These are phyloP conservation scores for Aspergillus udagawae DNA, from an alignment of 2,329 filamentous ascomycete genomes.

Conservation along the genomic window DNA sequence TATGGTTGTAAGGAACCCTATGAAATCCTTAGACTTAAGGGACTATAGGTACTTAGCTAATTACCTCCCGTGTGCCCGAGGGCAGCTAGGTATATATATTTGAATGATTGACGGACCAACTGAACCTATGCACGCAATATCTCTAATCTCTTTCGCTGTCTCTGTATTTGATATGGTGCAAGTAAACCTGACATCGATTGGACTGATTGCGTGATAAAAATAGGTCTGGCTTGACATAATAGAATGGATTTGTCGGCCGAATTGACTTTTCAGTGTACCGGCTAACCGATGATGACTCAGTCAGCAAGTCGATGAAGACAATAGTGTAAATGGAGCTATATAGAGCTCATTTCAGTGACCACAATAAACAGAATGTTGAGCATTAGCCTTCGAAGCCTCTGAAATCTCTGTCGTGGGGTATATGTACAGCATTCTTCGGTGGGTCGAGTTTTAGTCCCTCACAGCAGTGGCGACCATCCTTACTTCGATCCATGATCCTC, in stretches of 20 bases:
- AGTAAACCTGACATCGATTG: not conserved
- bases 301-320: not conserved
- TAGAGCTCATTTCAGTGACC: not conserved
- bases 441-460: not conserved
- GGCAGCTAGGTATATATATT: no score
- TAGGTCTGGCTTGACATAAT: not conserved
- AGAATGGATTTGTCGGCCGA: not conserved
- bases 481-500: not conserved
- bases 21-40: no score
- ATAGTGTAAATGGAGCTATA: not conserved
- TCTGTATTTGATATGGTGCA: not conserved
- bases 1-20: no score
- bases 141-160: not conserved
- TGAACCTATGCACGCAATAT: not conserved
- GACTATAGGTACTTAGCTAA: no score
- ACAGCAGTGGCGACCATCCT: not conserved
- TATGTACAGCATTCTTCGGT: not conserved
- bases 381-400: not conserved
- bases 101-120: not conserved
- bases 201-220: not conserved
- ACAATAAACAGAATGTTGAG: not conserved
- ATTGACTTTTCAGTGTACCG: not conserved
- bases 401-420: not conserved
- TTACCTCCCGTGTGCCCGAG: no score
- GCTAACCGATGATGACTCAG: not conserved